A percentile compares a stretch with the other conserved stretches of the same genome.
Evolutionary conservation across 2,329 filamentous ascomycete genomes (phyloP).

Genomic region (Volutella citrinella): DNA sequence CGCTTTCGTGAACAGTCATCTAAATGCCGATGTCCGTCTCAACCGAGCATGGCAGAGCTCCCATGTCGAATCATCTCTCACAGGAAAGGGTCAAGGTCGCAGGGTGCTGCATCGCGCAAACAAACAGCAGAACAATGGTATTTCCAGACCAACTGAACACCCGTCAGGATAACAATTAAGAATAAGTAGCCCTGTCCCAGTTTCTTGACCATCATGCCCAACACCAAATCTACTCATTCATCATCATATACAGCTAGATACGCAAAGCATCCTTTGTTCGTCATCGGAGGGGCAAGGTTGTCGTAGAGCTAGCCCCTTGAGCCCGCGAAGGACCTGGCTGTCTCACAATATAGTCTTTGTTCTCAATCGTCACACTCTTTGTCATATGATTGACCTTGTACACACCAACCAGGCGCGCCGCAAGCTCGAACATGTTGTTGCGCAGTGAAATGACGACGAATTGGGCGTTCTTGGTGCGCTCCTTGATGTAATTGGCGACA

Average conservation of each 20-base stretch:
- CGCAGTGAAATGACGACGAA: slow-evolving; percentile 97
- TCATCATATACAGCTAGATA: too few species aligned
- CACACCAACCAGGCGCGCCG: slow-evolving; percentile 90
- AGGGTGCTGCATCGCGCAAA: too few species aligned
- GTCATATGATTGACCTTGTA: slow-evolving; percentile 99
- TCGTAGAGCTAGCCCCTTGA: slow-evolving; percentile 31
- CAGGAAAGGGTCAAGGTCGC: too few species aligned
- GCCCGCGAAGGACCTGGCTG: slow-evolving; percentile 31
- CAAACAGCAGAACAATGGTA: too few species aligned
- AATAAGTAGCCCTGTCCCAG: background rate
- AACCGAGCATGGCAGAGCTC: too few species aligned
- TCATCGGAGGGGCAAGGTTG: slow-evolving; percentile 35
- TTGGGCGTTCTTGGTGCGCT: slow-evolving; percentile 97
- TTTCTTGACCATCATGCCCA: slow-evolving; percentile 19
- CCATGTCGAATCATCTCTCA: too few species aligned
- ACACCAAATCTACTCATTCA: background rate
- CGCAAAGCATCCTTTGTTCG: too few species aligned
- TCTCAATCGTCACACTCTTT: slow-evolving; percentile 87
- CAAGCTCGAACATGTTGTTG: slow-evolving; percentile 99
- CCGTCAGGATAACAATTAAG: too few species aligned
- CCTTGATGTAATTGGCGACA: slow-evolving; percentile 98
- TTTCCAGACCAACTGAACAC: too few species aligned
- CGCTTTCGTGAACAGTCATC: too few species aligned
- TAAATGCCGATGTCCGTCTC: too few species aligned
- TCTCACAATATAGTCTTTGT: slow-evolving; percentile 67